phyloP scores from a whole-genome alignment of 176 grass and related monocot species.

The Oryza brachyantha region DNA sequence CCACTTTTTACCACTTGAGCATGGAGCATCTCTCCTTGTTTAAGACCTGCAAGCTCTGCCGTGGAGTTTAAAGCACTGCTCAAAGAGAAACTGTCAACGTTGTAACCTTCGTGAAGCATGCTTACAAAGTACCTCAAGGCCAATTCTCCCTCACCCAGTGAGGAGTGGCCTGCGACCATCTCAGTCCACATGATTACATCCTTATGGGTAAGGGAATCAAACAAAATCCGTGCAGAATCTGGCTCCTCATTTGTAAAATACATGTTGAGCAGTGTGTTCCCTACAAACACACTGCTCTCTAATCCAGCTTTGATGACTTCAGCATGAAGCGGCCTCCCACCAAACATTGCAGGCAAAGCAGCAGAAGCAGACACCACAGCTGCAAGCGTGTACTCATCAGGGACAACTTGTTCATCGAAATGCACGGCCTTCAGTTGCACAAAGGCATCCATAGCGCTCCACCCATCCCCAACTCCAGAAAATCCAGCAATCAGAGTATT shows the following conservation, averaged over 20 bases:
- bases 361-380: slow-evolving; percentile 59
- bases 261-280: slow-evolving; percentile 86
- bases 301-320: slow-evolving; percentile 54
- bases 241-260: slow-evolving; percentile 73
- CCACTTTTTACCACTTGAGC: slow-evolving; percentile 67
- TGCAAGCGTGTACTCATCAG: slow-evolving; percentile 81
- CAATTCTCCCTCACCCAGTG: slow-evolving; percentile 64
- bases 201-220: slow-evolving; percentile 47
- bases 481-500: slow-evolving; percentile 82
- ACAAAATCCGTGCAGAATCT: slow-evolving; percentile 50
- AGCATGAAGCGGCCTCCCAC: slow-evolving; percentile 72
- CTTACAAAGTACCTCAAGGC: slow-evolving; percentile 64
- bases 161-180: slow-evolving; percentile 83
- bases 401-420: slow-evolving; percentile 13
- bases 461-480: slow-evolving; percentile 45
- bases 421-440: slow-evolving; percentile 32
- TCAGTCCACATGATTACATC: slow-evolving; percentile 96
- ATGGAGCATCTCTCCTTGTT: slow-evolving; percentile 78
- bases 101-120: slow-evolving; percentile 64
- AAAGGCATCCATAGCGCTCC: slow-evolving; percentile 59
- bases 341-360: slow-evolving; percentile 51
- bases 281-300: slow-evolving; percentile 63
- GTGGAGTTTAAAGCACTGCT: slow-evolving; percentile 74
- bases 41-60: slow-evolving; percentile 65
- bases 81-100: slow-evolving; percentile 82